A percentile compares a stretch with the other conserved stretches of the same genome.
Conservation (phyloP, 768 basidiomycete genomes). For the Lactarius indigo region DNA sequence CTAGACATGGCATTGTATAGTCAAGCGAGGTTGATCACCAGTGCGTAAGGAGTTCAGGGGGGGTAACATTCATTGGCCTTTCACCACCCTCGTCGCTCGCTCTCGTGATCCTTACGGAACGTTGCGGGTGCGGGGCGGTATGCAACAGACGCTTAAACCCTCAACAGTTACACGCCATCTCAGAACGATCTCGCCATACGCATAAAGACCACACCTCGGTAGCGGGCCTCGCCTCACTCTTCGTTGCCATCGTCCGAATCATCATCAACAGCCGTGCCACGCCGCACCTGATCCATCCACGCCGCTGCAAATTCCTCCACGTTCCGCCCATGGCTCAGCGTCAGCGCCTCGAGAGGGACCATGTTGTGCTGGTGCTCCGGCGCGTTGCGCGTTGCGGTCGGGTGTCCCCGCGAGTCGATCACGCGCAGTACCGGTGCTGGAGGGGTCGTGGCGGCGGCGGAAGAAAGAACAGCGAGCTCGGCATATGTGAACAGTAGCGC, state of each 20-base stretch:
- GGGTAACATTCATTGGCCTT: background rate
- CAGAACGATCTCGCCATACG: background rate
- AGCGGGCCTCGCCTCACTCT: background rate
- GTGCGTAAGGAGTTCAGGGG: background rate
- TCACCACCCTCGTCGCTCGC: background rate
- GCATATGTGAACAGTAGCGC: constrained; percentile 81
- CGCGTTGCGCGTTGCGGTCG: constrained; percentile 58
- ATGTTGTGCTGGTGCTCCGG: constrained; percentile 85
- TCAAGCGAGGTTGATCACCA: background rate
- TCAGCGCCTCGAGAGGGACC: constrained; percentile 87
- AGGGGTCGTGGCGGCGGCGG: background rate
- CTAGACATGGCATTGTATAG: background rate
- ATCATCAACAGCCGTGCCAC: constrained; percentile 23
- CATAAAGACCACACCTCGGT: background rate
- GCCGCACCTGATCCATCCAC: constrained; percentile 55
- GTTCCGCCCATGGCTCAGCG: constrained; percentile 66
- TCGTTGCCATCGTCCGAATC: constrained; percentile 13
- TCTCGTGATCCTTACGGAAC: background rate
- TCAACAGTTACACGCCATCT: background rate
- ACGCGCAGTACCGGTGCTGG: constrained; percentile 47
- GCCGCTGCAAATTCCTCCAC: constrained; percentile 69
- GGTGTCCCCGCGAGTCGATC: constrained; percentile 74
- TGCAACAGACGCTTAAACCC: background rate
- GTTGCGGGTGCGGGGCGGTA: background rate
- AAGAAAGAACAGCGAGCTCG: constrained; percentile 50